These are phyloP conservation scores for Sindora glabra DNA, from an alignment of 306 rosid species.

Conservation along the genomic window DNA sequence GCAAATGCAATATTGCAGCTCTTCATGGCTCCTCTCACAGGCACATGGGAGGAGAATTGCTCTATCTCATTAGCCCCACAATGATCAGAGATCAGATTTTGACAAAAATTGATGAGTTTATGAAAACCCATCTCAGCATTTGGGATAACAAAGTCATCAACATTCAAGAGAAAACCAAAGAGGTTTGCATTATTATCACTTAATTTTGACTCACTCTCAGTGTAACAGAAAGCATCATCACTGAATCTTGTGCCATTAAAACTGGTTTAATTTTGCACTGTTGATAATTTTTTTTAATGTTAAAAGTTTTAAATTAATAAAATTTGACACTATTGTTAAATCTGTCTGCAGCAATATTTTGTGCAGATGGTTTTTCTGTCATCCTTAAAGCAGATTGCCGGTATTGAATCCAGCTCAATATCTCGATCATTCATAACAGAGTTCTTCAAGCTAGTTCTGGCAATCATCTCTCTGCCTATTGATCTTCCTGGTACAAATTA, in stretches of 20 bases:
- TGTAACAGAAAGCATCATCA: too few relatives aligned
- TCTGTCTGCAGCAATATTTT: too few relatives aligned
- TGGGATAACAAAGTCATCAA: slow-evolving; percentile 64
- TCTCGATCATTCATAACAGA: slow-evolving; percentile 50
- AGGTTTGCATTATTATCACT: slow-evolving; percentile 52
- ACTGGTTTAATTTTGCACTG: too few relatives aligned
- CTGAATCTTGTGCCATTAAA: too few relatives aligned
- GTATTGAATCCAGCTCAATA: slow-evolving; percentile 44
- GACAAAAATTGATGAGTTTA: slow-evolving; percentile 73
- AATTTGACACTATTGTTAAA: too few relatives aligned
- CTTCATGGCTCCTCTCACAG: slow-evolving; percentile 93
- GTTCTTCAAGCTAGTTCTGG: slow-evolving; percentile 82
- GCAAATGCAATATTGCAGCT: slow-evolving; percentile 88
- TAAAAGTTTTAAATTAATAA: too few relatives aligned
- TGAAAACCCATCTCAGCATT: slow-evolving; percentile 52
- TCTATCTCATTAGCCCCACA: slow-evolving; percentile 65
- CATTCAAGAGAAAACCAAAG: slow-evolving; percentile 84
- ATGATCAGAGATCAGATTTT: slow-evolving; percentile 60
- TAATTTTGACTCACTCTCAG: too few relatives aligned
- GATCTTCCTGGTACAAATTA: slow-evolving; percentile 89
- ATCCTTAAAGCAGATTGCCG: slow-evolving; percentile 74
- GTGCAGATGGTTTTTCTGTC: slow-evolving; percentile 84
- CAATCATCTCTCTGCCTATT: slow-evolving; percentile 85
- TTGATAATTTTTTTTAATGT: too few relatives aligned
- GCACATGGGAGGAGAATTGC: slow-evolving; percentile 82